Percentiles rank a stretch among this genome's conserved stretches.
These are phyloP conservation scores for Termitomyces sp. DNA, from an alignment of 768 basidiomycete species.

Conservation along the genomic window DNA sequence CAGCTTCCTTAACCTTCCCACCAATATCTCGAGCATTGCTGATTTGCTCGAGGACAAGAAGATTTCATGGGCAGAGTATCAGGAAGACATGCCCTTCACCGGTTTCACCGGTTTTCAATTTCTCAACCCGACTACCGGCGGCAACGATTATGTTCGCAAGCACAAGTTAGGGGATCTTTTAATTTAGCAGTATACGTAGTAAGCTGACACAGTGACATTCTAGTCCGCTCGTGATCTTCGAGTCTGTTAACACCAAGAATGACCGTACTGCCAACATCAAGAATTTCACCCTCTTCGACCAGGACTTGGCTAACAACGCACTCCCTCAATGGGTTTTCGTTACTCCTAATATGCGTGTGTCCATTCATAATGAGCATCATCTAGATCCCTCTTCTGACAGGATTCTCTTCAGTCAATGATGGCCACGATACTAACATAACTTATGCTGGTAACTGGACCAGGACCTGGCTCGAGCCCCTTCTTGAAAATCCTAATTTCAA, in stretches of 20 bases:
- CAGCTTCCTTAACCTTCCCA: conserved; percentile 26
- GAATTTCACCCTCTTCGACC: conserved; percentile 60
- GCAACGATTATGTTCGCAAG: conserved; percentile 24
- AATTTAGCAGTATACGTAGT: not conserved
- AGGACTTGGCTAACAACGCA: conserved; percentile 43
- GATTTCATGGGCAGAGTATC: conserved; percentile 57
- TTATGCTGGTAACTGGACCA: conserved; percentile 39
- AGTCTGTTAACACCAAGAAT: conserved; percentile 39
- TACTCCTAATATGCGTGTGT: conserved; percentile 48
- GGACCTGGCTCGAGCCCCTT: conserved; percentile 45
- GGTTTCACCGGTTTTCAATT: conserved; percentile 38
- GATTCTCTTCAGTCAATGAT: conserved; percentile 32
- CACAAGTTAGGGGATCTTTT: conserved; percentile 20
- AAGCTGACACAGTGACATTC: not conserved
- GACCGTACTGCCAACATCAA: conserved; percentile 38
- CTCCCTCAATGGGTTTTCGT: conserved; percentile 59
- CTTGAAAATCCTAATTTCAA: conserved; percentile 50
- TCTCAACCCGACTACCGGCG: conserved; percentile 15
- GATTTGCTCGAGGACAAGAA: conserved; percentile 55
- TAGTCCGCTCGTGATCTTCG: conserved; percentile 41
- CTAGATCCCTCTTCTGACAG: not conserved
- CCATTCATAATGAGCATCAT: not conserved
- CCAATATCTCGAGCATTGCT: conserved; percentile 49
- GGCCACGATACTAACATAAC: conserved; percentile 56
- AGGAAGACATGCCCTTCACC: conserved; percentile 51